These are phyloP conservation scores for Lentinula sp. DNA, from an alignment of 768 basidiomycete species.

Conservation along the genomic window DNA sequence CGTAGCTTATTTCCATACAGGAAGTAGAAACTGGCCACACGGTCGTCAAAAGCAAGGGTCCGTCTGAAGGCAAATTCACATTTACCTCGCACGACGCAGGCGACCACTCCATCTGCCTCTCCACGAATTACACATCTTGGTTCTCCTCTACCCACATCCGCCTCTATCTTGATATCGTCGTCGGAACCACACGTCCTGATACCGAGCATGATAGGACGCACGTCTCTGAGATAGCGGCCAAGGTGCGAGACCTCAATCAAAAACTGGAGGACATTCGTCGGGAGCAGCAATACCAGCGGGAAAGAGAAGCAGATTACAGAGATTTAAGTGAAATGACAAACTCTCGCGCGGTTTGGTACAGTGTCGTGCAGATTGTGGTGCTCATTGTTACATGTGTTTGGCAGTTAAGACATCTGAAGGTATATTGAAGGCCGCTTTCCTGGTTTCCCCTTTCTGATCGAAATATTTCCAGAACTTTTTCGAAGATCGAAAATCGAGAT, in stretches of 20 bases:
- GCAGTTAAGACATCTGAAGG: slow-evolving; percentile 91
- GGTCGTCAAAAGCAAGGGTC: slow-evolving; percentile 88
- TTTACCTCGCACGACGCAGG: slow-evolving; percentile 97
- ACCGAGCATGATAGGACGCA: slow-evolving; percentile 83
- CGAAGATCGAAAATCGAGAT: slow-evolving; percentile 78
- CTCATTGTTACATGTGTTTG: slow-evolving; percentile 82
- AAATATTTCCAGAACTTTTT: slow-evolving; percentile 60
- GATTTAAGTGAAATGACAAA: slow-evolving; percentile 89
- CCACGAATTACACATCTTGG: slow-evolving; percentile 90
- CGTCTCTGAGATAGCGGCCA: slow-evolving; percentile 72
- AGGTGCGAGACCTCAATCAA: slow-evolving; percentile 88
- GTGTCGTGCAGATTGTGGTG: slow-evolving; percentile 78
- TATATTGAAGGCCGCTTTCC: slow-evolving; percentile 23
- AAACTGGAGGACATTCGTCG: slow-evolving; percentile 89
- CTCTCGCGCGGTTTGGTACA: slow-evolving; percentile 93
- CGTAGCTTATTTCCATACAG: slow-evolving; percentile 32
- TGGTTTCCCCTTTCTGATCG: not conserved
- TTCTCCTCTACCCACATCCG: slow-evolving; percentile 84
- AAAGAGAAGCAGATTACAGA: slow-evolving; percentile 87
- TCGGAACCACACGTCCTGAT: slow-evolving; percentile 84
- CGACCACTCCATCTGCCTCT: slow-evolving; percentile 96
- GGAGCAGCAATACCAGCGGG: slow-evolving; percentile 97
- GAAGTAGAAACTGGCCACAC: slow-evolving; percentile 79
- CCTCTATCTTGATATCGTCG: slow-evolving; percentile 89
- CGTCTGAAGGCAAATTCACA: slow-evolving; percentile 87